Evolutionary conservation across 2,329 filamentous ascomycete species (phyloP).

Genomic region (Aspergillus hortae): DNA sequence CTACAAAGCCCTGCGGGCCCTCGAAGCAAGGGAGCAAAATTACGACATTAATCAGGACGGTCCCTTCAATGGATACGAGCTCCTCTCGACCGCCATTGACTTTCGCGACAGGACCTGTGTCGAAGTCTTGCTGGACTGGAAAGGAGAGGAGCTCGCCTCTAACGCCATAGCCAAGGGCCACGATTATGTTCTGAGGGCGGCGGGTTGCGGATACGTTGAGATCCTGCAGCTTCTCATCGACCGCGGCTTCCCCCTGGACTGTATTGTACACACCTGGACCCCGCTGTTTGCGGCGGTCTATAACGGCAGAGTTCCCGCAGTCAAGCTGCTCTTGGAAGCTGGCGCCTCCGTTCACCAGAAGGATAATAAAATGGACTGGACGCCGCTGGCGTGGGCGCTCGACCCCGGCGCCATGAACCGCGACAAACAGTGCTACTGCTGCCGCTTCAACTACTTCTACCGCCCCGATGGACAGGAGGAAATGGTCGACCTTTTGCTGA

Average conservation of each 20-base stretch:
- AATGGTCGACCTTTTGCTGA: neutral
- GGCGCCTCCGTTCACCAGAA: neutral
- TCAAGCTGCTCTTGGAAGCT: neutral
- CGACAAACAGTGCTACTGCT: neutral
- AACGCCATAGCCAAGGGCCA: neutral
- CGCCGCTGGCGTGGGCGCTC: neutral
- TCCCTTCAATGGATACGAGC: neutral
- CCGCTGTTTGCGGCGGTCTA: neutral
- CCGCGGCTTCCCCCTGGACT: neutral
- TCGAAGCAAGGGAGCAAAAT: neutral
- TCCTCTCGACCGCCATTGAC: neutral
- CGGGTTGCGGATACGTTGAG: neutral
- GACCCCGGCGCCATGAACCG: neutral
- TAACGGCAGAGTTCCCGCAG: neutral
- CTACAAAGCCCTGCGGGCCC: neutral
- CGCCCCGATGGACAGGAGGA: neutral
- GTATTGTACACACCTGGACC: neutral
- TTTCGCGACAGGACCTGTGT: neutral
- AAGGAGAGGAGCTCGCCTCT: neutral
- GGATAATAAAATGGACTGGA: neutral
- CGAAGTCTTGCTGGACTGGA: neutral
- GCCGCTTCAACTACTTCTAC: too few species aligned
- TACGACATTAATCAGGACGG: neutral
- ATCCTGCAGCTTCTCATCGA: neutral
- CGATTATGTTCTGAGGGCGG: neutral